Evolutionary conservation across 2,329 filamentous ascomycete genomes (phyloP).

Genomic region (Colletotrichum orbiculare): DNA sequence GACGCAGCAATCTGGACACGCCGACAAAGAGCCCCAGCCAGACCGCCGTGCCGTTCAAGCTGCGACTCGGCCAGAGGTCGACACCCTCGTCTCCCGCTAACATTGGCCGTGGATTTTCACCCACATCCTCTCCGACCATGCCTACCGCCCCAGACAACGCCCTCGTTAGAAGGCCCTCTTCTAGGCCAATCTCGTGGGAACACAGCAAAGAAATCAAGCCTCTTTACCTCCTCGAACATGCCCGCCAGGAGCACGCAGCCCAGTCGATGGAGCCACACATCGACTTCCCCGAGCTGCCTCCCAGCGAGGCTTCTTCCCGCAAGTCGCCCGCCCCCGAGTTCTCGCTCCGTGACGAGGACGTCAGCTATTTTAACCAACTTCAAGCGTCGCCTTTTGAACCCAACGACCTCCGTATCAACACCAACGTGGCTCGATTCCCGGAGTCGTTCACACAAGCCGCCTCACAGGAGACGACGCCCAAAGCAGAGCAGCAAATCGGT

Average conservation of each 20-base stretch:
- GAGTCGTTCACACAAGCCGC: constrained; percentile 55
- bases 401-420: constrained; percentile 54
- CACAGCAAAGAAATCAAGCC: constrained; percentile 79
- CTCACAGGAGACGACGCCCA: constrained; percentile 77
- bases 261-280: constrained; percentile 45
- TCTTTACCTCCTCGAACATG: constrained; percentile 81
- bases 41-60: constrained; percentile 68
- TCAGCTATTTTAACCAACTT: constrained; percentile 37
- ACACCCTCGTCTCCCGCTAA: constrained; percentile 55
- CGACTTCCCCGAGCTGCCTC: constrained; percentile 62
- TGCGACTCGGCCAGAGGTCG: constrained; percentile 61
- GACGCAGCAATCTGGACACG: constrained; percentile 60
- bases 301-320: constrained; percentile 51
- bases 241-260: constrained; percentile 49
- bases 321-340: constrained; percentile 49
- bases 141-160: constrained; percentile 47
- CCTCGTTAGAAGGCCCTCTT: constrained; percentile 50
- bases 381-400: constrained; percentile 38
- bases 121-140: constrained; percentile 46
- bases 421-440: constrained; percentile 44
- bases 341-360: constrained; percentile 43
- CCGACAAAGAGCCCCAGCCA: constrained; percentile 63
- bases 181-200: constrained; percentile 71
- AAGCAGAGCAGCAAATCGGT: constrained; percentile 55
- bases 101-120: constrained; percentile 52